phyloP scores from a whole-genome alignment of 352 stramenopile species.

The Phytophthora constricta region DNA sequence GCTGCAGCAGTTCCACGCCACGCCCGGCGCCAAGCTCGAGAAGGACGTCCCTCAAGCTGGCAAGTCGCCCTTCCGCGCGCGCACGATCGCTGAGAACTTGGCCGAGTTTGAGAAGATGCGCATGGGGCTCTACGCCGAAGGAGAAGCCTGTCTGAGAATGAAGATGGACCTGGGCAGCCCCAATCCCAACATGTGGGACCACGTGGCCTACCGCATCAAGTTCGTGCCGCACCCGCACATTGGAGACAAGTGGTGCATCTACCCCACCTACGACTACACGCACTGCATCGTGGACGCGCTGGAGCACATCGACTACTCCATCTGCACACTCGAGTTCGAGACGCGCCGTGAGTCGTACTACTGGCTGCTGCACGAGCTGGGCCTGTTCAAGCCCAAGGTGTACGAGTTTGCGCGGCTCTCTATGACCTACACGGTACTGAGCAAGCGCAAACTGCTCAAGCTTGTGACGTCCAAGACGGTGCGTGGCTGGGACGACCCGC shows the following conservation, averaged over 20 bases:
- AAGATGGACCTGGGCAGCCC: constrained; percentile 98
- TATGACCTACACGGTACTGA: constrained; percentile 98
- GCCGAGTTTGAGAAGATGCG: constrained; percentile 98
- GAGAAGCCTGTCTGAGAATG: constrained; percentile 94
- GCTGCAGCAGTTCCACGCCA: constrained; percentile 80
- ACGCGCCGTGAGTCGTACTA: constrained; percentile 98
- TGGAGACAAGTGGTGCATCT: constrained; percentile 99
- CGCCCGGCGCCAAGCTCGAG: constrained; percentile 61
- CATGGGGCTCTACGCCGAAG: constrained; percentile 89
- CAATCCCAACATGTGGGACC: constrained; percentile 99
- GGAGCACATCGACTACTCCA: constrained; percentile 99
- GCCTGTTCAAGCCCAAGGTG: constrained; percentile 98
- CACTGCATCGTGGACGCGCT: constrained; percentile 98
- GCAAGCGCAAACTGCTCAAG: constrained; percentile 98
- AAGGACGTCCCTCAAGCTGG: constrained; percentile 60
- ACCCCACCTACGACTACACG: constrained; percentile 99
- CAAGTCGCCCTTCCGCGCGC: constrained; percentile 92
- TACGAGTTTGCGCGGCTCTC: constrained; percentile 97
- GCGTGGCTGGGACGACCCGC: constrained; percentile 94
- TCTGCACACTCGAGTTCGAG: constrained; percentile 99
- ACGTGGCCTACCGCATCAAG: constrained; percentile 99
- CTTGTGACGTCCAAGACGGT: constrained; percentile 95
- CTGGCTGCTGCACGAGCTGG: constrained; percentile 97
- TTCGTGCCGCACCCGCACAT: constrained; percentile 97
- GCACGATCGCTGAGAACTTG: constrained; percentile 95